Base-by-base conservation (phyloP, 139 green algal genomes). In the Closterium sp. region DNA sequence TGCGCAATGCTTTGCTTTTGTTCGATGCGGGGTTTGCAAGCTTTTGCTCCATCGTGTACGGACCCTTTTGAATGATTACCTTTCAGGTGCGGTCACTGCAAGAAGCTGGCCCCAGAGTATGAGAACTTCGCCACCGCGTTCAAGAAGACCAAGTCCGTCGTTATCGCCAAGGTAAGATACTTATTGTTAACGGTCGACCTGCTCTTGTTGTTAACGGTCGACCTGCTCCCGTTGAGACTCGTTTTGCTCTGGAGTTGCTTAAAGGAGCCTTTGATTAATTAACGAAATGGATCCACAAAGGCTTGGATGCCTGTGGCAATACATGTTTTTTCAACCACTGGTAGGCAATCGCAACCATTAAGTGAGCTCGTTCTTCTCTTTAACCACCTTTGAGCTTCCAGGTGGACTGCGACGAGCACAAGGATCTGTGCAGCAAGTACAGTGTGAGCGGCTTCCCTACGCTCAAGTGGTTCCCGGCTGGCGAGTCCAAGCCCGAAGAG, bases 81-180 rank as follows among this genome's bases (percentile, higher is more conserved):
- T 42, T 88, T 34, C 79, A 94, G 89, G 89, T 94, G 91, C 86
- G 93, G 93, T 11, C 93, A 95, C 86, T 95, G 93, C 84, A 95
- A 95, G 91, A 95, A 94, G 91, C 91, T 95, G 32, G 93, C 91
- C 21, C 93, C 93, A 38, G 91, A 95, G 30, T 95, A 92, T 13
- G 93, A 95, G 84, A 85, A 86, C 31, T 70, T 95, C 22, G 93
- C 28, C 42, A 89, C 90, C 29, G 91, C 86, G 24, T 95, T 95
- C 85, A 92, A 93, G 89, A 95, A 89, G 88, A 92, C 62, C 21
- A n/a, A 38, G 17, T 88, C 32, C 7, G 93, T 92, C 22, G 85
- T 90, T 17, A 95, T 95, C 24, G 93, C 86, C n/a, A 95, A 95
- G 91, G 92, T 91, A 91, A 88, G 85, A 13, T 79, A 79, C 62